Evolutionary conservation across 352 stramenopile genomes (phyloP), one percentile per base, ranked within the genome.

Genomic region (Globisporangium irregulare): DNA sequence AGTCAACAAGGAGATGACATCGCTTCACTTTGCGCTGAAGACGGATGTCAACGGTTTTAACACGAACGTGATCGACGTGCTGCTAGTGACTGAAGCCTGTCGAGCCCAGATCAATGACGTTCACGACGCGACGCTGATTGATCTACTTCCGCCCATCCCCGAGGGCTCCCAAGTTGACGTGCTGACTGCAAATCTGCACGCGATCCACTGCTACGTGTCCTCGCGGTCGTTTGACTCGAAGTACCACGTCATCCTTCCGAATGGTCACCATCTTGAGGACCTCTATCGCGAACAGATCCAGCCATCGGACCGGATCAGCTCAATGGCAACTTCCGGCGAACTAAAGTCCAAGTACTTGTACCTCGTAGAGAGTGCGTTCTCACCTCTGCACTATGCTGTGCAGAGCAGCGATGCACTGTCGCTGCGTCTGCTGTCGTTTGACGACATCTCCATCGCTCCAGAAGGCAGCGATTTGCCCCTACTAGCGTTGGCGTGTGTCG

Each of bases 391-490:
- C 55, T 92, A 91, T 59, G 82, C 80, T 0, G 55, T 90, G 3
- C 82, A 90, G 59, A 72, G 48, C 3, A 90, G 78, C 43, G 76
- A 90, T 20, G 69, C 57, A 0, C 59, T 89, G 24, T 61, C 79
- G 0, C 53, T 78, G 2, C 59, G 65, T 10, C 64, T 92, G 10
- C 56, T 92, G 15, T 57, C 61, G 4, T 34, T 80, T 1, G 61
- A 67, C 10, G 60, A 62, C 1, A 66, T 89, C 29, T 77, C 74
- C 2, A 62, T 81, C 4, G 65, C 79, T 3, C 74, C 78, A 6
- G 80, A 90, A 58, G 75, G 80, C 7, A 86, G 78, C 50, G 84
- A 91, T 41, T 51, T 90, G 7, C 84, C 84, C 7, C 57, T 89
- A 25, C 59, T 92, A 1, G 79, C 76, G 1, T 71, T 92, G 10